phyloP scores from a whole-genome alignment of 169 alveolate species.

The Ichthyophthirius multifiliis region DNA sequence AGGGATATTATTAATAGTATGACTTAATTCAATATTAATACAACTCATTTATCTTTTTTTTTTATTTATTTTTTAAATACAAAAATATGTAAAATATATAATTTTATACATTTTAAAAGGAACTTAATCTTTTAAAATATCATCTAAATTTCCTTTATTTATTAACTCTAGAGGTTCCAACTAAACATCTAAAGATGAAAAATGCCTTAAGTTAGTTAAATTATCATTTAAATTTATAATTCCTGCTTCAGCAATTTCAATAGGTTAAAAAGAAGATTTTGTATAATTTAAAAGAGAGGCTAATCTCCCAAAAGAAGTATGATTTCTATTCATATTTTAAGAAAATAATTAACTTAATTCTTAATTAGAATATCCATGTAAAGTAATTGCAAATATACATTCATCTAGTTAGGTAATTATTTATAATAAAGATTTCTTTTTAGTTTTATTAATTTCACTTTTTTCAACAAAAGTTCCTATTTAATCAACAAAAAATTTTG shows the following conservation, averaged over 20 bases:
- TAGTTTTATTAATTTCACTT: not conserved
- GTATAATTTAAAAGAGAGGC: not conserved
- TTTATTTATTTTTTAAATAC: not conserved
- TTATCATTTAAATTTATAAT: not conserved
- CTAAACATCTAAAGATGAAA: not conserved
- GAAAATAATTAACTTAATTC: not conserved
- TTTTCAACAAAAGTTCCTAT: not conserved
- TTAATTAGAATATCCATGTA: not conserved
- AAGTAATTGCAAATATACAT: not conserved
- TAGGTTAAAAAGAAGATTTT: not conserved
- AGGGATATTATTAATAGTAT: not conserved
- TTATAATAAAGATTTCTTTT: not conserved
- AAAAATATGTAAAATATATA: not conserved
- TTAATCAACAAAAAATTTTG: not conserved
- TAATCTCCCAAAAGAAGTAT: not conserved
- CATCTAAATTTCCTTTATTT: no score
- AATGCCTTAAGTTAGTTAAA: not conserved
- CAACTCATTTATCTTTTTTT: not conserved
- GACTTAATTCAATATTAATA: not conserved
- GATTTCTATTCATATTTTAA: not conserved
- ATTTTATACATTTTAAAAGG: not conserved
- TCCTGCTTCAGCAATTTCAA: not conserved
- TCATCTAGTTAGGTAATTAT: not conserved
- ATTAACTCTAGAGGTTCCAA: not conserved
- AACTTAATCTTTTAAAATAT: not conserved